Conservation (phyloP, 2,329 filamentous ascomycete species). For the Sporothrix pseudoabietina region DNA sequence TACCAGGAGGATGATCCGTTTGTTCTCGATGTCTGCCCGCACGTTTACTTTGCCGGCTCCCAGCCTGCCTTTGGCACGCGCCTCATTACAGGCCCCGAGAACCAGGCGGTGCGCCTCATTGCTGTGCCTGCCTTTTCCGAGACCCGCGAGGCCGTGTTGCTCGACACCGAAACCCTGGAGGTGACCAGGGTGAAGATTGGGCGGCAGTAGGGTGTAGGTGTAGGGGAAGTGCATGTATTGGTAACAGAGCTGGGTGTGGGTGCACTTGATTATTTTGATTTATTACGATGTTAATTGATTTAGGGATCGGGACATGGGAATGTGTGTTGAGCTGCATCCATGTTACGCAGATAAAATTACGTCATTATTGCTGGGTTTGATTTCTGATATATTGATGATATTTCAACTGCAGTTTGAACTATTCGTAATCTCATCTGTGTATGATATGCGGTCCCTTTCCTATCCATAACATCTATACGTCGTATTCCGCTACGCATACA, state of each 20-base stretch:
- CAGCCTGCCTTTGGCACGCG: slow-evolving; percentile 77
- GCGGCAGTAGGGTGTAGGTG: not conserved
- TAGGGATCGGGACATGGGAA: not conserved
- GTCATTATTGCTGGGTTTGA: not conserved
- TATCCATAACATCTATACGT: not conserved
- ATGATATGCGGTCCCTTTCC: not conserved
- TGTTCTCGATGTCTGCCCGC: slow-evolving; percentile 80
- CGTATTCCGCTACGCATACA: slow-evolving; percentile 47
- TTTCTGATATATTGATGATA: not conserved
- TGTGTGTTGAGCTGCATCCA: too few relatives aligned
- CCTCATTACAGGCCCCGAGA: slow-evolving; percentile 65
- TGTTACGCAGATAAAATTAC: too few relatives aligned
- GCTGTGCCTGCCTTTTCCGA: slow-evolving; percentile 79
- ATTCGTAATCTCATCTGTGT: not conserved
- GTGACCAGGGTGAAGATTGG: slow-evolving; percentile 67
- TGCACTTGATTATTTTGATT: not conserved
- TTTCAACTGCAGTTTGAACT: not conserved
- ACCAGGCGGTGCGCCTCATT: slow-evolving; percentile 75
- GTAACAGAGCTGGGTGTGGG: not conserved
- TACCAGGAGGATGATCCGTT: slow-evolving; percentile 95
- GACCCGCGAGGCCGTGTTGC: slow-evolving; percentile 75
- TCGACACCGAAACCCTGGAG: slow-evolving; percentile 84
- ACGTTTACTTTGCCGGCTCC: slow-evolving; percentile 87
- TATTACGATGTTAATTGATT: not conserved
- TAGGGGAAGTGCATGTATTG: not conserved